Percentiles rank a stretch among this genome's conserved stretches.
Conservation (phyloP, 176 grass and related monocot species). For the Eragrostis nindensis region DNA sequence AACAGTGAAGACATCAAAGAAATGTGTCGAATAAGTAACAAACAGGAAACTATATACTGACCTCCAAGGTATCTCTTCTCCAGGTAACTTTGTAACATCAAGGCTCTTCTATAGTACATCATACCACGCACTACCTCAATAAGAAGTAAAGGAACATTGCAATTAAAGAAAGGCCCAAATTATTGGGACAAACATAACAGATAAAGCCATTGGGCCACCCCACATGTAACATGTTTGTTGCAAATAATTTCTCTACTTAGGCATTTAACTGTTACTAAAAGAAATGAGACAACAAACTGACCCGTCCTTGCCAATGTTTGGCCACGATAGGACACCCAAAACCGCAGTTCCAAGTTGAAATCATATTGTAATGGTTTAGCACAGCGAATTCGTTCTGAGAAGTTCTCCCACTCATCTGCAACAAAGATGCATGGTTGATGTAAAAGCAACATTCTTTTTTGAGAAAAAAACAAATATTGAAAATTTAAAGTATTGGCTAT, state of each 20-base stretch:
- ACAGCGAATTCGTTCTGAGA: slow-evolving; percentile 83
- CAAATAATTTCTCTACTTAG: slow-evolving; percentile 1
- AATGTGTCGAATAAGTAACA: slow-evolving; percentile 19
- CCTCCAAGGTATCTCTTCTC: slow-evolving; percentile 86
- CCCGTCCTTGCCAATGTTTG: slow-evolving; percentile 99
- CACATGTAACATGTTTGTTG: slow-evolving; percentile 2
- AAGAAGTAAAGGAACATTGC: slow-evolving; percentile 39
- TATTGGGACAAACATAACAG: not conserved
- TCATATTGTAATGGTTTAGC: slow-evolving; percentile 70
- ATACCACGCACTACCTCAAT: slow-evolving; percentile 80
- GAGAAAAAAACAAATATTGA: too few relatives aligned
- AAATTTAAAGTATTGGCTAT: not conserved
- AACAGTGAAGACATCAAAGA: slow-evolving; percentile 27
- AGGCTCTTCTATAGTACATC: slow-evolving; percentile 99
- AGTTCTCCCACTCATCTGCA: slow-evolving; percentile 96
- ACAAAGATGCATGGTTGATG: slow-evolving; percentile 6
- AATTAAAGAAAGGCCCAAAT: slow-evolving; percentile 34
- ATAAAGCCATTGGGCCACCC: not conserved
- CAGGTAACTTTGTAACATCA: slow-evolving; percentile 95
- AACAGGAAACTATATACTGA: slow-evolving; percentile 38
- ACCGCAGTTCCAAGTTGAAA: slow-evolving; percentile 90
- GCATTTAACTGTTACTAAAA: slow-evolving; percentile 15
- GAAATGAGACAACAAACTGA: slow-evolving; percentile 35
- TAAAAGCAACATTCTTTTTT: slow-evolving; percentile 25
- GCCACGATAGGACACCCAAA: slow-evolving; percentile 96